Evolutionary conservation across 805 yeast genomes (phyloP).

Genomic region (Spathaspora girioi): DNA sequence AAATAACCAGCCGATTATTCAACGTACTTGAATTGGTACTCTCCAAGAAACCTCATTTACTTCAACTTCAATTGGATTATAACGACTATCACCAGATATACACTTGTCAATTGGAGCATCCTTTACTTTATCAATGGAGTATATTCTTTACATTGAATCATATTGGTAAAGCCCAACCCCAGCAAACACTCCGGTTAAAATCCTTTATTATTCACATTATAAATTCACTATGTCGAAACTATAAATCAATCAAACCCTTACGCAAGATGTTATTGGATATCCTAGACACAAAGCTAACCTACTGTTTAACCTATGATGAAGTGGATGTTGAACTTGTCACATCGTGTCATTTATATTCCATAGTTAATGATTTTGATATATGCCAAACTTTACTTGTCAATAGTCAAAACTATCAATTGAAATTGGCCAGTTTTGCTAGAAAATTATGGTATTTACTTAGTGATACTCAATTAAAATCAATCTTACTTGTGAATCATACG

Average conservation of each 20-base stretch:
- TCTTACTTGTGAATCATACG: slow-evolving; percentile 27
- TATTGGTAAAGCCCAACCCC: slow-evolving; percentile 11
- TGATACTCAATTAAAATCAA: slow-evolving; percentile 18
- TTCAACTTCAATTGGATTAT: slow-evolving; percentile 13
- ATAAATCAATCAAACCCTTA: slow-evolving; percentile 20
- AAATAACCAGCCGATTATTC: slow-evolving; percentile 19
- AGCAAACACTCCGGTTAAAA: slow-evolving; percentile 21
- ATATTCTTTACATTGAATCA: slow-evolving; percentile 23
- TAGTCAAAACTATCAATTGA: slow-evolving; percentile 17
- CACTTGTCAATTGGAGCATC: not conserved
- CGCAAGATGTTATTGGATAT: slow-evolving; percentile 14
- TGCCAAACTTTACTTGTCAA: slow-evolving; percentile 23
- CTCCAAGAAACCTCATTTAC: slow-evolving; percentile 21
- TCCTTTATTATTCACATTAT: slow-evolving; percentile 31
- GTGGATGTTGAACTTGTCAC: slow-evolving; percentile 9
- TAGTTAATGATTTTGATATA: slow-evolving; percentile 34
- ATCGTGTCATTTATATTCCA: slow-evolving; percentile 30
- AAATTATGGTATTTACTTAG: slow-evolving; percentile 27
- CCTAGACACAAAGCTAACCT: slow-evolving; percentile 14
- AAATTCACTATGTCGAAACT: slow-evolving; percentile 25
- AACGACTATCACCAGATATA: slow-evolving; percentile 6
- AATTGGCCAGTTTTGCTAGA: slow-evolving; percentile 27
- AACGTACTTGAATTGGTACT: slow-evolving; percentile 32
- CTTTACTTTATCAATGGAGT: slow-evolving; percentile 27
- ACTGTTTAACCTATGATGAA: not conserved